These are phyloP conservation scores for Alloascoidea africana DNA, from an alignment of 805 yeast species.

Conservation along the genomic window DNA sequence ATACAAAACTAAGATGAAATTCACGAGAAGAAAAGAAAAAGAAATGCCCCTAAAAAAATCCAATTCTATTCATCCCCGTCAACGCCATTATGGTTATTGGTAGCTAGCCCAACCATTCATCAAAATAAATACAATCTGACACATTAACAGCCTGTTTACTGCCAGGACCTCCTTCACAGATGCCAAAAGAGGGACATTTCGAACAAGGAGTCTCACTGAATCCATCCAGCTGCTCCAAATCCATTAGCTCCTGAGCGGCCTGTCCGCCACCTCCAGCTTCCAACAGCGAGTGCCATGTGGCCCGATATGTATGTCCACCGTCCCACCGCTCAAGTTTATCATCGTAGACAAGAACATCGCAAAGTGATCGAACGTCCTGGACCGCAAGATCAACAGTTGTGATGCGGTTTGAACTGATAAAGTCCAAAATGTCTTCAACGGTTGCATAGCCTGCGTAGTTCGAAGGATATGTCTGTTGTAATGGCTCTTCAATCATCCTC, in stretches of 20 bases:
- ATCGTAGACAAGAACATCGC: slow-evolving; percentile 80
- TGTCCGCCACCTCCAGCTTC: slow-evolving; percentile 4
- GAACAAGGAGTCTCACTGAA: slow-evolving; percentile 19
- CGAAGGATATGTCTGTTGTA: slow-evolving; percentile 38
- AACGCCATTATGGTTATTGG: too few relatives aligned
- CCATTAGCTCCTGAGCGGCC: slow-evolving; percentile 1
- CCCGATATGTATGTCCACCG: slow-evolving; percentile 50
- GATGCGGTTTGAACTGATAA: slow-evolving; percentile 59
- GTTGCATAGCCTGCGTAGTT: slow-evolving; percentile 51
- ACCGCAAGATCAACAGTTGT: slow-evolving; percentile 68
- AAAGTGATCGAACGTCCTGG: slow-evolving; percentile 62
- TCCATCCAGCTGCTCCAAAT: slow-evolving; percentile 8
- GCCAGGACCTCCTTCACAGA: slow-evolving; percentile 15
- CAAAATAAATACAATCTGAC: slow-evolving; percentile 16
- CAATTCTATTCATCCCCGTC: too few relatives aligned
- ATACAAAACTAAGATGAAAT: too few relatives aligned
- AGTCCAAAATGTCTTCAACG: slow-evolving; percentile 59
- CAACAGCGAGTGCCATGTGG: slow-evolving; percentile 70
- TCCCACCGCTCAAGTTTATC: slow-evolving; percentile 62
- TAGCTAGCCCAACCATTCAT: slow-evolving; percentile 19
- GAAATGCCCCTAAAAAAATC: too few relatives aligned
- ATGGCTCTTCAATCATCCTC: slow-evolving; percentile 16
- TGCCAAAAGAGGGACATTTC: slow-evolving; percentile 14
- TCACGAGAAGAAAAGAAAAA: too few relatives aligned
- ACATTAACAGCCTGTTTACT: slow-evolving; percentile 11